Conservation (phyloP, 2,329 filamentous ascomycete genomes). For the Xylaria sp. region DNA sequence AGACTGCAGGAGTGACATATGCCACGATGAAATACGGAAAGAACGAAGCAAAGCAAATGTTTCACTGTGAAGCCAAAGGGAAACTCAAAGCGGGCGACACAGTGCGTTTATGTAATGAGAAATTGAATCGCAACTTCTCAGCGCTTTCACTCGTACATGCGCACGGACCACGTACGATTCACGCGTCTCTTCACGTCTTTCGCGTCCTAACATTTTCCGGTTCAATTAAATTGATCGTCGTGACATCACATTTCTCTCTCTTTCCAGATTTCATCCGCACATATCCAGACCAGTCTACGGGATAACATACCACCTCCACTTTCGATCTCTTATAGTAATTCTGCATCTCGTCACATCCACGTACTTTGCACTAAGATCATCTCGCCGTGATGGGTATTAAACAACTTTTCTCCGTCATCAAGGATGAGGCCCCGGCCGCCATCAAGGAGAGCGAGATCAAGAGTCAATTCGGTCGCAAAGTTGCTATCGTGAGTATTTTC, state of each 20-base stretch:
- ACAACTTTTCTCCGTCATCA: constrained; percentile 74
- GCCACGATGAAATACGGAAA: too few species aligned
- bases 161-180: constrained; percentile 9
- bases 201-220: background rate
- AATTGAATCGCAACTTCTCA: background rate
- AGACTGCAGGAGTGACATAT: too few species aligned
- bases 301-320: background rate
- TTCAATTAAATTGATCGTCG: constrained; percentile 14
- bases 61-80: too few species aligned
- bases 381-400: constrained; percentile 55
- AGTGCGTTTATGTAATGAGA: too few species aligned
- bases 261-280: background rate
- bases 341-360: background rate
- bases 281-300: too few species aligned
- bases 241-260: constrained; percentile 17
- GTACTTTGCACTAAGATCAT: background rate
- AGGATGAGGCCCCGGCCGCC: constrained; percentile 89
- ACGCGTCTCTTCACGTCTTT: constrained; percentile 11
- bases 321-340: background rate
- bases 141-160: background rate
- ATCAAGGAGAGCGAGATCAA: constrained; percentile 98
- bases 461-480: constrained; percentile 96
- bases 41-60: too few species aligned
- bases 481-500: constrained; percentile 72
- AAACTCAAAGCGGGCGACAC: too few species aligned